Evolutionary conservation across 2,329 filamentous ascomycete species (phyloP).

Genomic region (Aphanocladium album): DNA sequence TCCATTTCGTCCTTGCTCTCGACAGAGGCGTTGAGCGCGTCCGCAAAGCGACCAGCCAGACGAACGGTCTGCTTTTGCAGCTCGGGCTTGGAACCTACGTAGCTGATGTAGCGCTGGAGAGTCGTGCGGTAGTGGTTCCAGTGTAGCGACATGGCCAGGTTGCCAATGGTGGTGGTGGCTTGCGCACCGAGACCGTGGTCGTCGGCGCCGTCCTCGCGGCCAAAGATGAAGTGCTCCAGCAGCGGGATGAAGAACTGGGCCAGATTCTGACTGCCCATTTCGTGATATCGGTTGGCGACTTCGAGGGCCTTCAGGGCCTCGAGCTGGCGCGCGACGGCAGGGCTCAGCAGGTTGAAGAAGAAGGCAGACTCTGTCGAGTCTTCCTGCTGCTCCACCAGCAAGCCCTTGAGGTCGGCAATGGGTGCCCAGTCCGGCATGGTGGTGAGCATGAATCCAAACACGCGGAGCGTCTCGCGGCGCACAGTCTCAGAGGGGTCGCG

Average conservation of each 20-base stretch:
- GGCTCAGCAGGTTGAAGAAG: slow-evolving; percentile 88
- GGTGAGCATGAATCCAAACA: slow-evolving; percentile 74
- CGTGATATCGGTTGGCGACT: slow-evolving; percentile 56
- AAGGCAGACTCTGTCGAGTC: slow-evolving; percentile 65
- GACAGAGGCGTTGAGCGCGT: slow-evolving; percentile 60
- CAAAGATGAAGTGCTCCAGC: slow-evolving; percentile 90
- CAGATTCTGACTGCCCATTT: slow-evolving; percentile 71
- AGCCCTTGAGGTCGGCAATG: slow-evolving; percentile 66
- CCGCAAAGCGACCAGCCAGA: slow-evolving; percentile 74
- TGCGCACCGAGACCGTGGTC: slow-evolving; percentile 85
- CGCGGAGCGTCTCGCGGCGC: slow-evolving; percentile 72
- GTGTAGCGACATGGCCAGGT: slow-evolving; percentile 69
- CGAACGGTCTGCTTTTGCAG: slow-evolving; percentile 81
- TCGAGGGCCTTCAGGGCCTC: slow-evolving; percentile 77
- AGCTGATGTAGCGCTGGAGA: slow-evolving; percentile 76
- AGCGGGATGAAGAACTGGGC: slow-evolving; percentile 85
- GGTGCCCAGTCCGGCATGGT: slow-evolving; percentile 64
- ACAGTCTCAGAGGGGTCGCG: slow-evolving; percentile 78
- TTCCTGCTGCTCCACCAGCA: slow-evolving; percentile 60
- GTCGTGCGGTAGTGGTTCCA: slow-evolving; percentile 88
- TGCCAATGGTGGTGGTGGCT: slow-evolving; percentile 73
- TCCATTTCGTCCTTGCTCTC: slow-evolving; percentile 37
- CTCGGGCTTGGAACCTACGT: slow-evolving; percentile 74
- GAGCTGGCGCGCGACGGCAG: slow-evolving; percentile 79
- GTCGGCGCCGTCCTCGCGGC: slow-evolving; percentile 65